A percentile compares a stretch with the other conserved stretches of the same genome.
Conservation (phyloP, 2,329 filamentous ascomycete genomes). For the Penicillium paneum region DNA sequence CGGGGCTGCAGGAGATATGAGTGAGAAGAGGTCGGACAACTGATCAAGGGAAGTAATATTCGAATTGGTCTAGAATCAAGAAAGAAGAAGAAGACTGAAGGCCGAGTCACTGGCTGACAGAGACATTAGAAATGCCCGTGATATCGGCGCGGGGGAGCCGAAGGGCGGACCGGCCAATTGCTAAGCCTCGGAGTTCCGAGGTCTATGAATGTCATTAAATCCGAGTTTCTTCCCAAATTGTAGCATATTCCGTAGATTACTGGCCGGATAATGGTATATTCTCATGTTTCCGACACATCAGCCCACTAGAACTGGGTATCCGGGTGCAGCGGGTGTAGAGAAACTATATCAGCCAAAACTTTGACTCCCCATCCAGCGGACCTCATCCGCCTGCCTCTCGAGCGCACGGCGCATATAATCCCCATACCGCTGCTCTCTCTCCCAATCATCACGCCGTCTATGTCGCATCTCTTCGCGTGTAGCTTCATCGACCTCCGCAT, state of each 20-base stretch:
- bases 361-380: conserved; percentile 64
- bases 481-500: conserved; percentile 27
- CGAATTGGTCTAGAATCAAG: background rate
- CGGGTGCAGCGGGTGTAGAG: background rate
- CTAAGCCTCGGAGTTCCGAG: conserved; percentile 10
- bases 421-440: conserved; percentile 56
- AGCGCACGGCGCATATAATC: conserved; percentile 71
- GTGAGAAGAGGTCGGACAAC: background rate
- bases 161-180: conserved; percentile 9
- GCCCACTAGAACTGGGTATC: background rate
- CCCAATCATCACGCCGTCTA: conserved; percentile 32
- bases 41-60: background rate
- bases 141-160: conserved; percentile 22
- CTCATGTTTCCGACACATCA: background rate
- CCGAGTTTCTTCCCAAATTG: background rate
- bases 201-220: background rate
- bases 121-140: conserved; percentile 26
- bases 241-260: background rate
- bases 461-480: conserved; percentile 31
- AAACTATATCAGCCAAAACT: conserved; percentile 13
- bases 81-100: background rate
- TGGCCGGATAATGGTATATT: background rate
- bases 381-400: conserved; percentile 74
- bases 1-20: background rate
- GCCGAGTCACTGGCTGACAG: conserved; percentile 20